A percentile compares a stretch with the other conserved stretches of the same genome.
Conservation (phyloP, 768 basidiomycete species). For the Trametes gibbosa region DNA sequence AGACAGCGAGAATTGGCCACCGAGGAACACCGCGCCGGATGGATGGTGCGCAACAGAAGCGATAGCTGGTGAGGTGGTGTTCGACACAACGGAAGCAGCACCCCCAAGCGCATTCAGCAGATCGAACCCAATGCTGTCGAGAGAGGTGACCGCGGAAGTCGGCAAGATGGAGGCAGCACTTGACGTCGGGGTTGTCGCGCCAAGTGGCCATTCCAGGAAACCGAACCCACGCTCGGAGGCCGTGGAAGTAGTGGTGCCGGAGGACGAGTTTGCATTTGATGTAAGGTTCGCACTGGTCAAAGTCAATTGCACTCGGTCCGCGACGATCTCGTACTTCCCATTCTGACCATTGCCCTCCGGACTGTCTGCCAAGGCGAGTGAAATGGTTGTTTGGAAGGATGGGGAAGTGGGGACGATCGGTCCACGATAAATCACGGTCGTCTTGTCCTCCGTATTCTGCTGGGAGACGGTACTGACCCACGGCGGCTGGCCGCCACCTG, state of each 20-base stretch:
- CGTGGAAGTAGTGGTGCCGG: conserved; percentile 32
- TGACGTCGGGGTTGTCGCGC: conserved; percentile 31
- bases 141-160: conserved; percentile 66
- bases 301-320: conserved; percentile 79
- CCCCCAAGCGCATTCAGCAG: conserved; percentile 63
- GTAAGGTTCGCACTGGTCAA: conserved; percentile 60
- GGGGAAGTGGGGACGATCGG: conserved; percentile 74
- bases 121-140: conserved; percentile 61
- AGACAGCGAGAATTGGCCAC: conserved; percentile 68
- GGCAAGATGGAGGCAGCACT: conserved; percentile 64
- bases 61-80: conserved; percentile 39
- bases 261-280: conserved; percentile 26
- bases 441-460: conserved; percentile 60
- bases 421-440: conserved; percentile 71
- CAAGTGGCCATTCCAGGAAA: conserved; percentile 84
- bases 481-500: conserved; percentile 63
- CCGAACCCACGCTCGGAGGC: conserved; percentile 62
- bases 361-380: conserved; percentile 65
- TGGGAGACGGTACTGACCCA: conserved; percentile 73
- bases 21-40: conserved; percentile 67
- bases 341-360: conserved; percentile 62
- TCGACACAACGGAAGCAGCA: conserved; percentile 31
- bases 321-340: conserved; percentile 79
- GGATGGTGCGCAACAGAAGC: conserved; percentile 62
- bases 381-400: conserved; percentile 70